A percentile compares a stretch with the other conserved stretches of the same genome.
Conservation (phyloP, 129 eudicot genomes). For the Centella asiatica region DNA sequence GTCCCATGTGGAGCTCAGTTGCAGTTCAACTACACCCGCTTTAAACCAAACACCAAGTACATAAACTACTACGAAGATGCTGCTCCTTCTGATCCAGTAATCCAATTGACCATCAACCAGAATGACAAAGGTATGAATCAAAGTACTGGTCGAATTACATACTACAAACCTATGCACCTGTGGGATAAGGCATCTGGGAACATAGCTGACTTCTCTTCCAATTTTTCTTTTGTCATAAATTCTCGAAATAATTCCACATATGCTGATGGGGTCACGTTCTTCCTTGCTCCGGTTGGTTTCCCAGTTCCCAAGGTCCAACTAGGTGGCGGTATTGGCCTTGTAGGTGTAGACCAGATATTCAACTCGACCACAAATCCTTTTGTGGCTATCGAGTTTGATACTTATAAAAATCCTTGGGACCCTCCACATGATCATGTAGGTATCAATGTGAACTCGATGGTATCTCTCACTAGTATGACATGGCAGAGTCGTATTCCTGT, state of each 20-base stretch:
- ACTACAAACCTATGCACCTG: slow-evolving; percentile 16
- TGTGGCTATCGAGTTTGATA: slow-evolving; percentile 42
- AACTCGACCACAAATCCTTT: slow-evolving; percentile 23
- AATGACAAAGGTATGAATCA: slow-evolving; percentile 18
- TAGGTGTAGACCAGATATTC: slow-evolving; percentile 13
- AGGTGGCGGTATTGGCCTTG: slow-evolving; percentile 30
- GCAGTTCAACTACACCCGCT: slow-evolving; percentile 19
- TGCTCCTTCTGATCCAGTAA: slow-evolving; percentile 18
- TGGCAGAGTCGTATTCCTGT: slow-evolving; percentile 26
- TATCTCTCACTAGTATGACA: slow-evolving; percentile 13
- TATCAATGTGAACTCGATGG: slow-evolving; percentile 25
- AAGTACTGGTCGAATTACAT: slow-evolving; percentile 25
- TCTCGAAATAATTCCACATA: slow-evolving; percentile 10
- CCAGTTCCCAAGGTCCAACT: slow-evolving; percentile 12
- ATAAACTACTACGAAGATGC: slow-evolving; percentile 21
- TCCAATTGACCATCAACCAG: slow-evolving; percentile 29
- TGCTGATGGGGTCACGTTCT: slow-evolving; percentile 34
- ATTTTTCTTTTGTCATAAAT: slow-evolving; percentile 20
- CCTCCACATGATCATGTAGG: slow-evolving; percentile 34
- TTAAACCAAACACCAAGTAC: slow-evolving; percentile 18
- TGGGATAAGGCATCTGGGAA: slow-evolving; percentile 22
- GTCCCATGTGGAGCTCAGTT: slow-evolving; percentile 14
- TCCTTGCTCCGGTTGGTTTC: slow-evolving; percentile 23
- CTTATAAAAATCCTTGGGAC: slow-evolving; percentile 26
- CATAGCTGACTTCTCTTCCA: slow-evolving; percentile 26